Evolutionary conservation across 306 rosid genomes (phyloP), one percentile per base, ranked within the genome.

Genomic region (Malus orientalis): DNA sequence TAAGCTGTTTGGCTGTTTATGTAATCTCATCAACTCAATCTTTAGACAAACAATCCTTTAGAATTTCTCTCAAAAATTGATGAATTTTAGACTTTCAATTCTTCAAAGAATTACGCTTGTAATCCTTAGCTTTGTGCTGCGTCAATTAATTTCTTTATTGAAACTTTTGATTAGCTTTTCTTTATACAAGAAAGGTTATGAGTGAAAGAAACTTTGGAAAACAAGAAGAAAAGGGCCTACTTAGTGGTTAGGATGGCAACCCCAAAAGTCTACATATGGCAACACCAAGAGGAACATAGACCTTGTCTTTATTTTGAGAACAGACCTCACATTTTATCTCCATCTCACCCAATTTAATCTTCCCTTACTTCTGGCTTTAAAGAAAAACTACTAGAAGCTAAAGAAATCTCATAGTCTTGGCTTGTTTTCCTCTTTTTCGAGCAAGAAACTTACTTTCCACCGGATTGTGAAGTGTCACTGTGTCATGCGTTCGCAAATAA

Each of bases 201-300:
- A 6, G 29, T 11, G 14, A 18, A 18, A 57, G 67, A 62, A 36
- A 36, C 49, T 57, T 30, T 8, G 23, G 1, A 53, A 59, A 68
- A 84, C 18, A 77, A 84, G 42, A 78, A 79, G 81, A 82, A 83
- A 79, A 25, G 47, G 49, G 68, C 66, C 72, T 71, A 79, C 68
- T 86, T 70, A 67, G 88, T 78, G 82, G 85, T 86, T 88, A 81
- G 79, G 78, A 84, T 77, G 67, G 79, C 44, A 59, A 74, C 71
- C 65, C 49, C 74, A 44, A 60, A 81, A 74, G 79, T 76, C 86
- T 71, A 74, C 49, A 19, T 6, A 36, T 20, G 76, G 25, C 59
- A 32, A 51, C 40, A 36, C 40, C 40, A 36, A 36, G 38, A 51
- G 49, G 40, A 23, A 47, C 18, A 32, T 3, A 15, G 9, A 60